Percentiles rank a stretch among this genome's conserved stretches.
These are phyloP conservation scores for Ceratocystiopsis brevicomis DNA, from an alignment of 2,329 filamentous ascomycete species.

Conservation along the genomic window DNA sequence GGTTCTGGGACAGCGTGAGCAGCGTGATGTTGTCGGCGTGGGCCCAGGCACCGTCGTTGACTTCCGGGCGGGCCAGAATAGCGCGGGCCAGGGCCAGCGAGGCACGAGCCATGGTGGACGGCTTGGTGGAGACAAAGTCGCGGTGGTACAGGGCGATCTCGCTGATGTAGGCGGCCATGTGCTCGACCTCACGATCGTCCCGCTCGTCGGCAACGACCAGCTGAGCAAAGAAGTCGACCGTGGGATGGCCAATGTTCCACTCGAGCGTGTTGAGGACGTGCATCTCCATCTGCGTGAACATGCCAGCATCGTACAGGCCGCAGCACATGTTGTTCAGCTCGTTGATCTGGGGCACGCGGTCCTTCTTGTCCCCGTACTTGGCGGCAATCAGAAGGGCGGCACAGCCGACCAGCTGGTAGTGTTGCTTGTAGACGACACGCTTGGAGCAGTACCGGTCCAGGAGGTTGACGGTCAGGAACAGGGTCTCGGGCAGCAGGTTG, in stretches of 20 bases:
- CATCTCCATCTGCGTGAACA: constrained; percentile 99
- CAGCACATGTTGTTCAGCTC: constrained; percentile 99
- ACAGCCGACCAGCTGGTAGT: constrained; percentile 95
- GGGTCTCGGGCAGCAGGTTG: constrained; percentile 77
- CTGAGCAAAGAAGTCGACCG: constrained; percentile 84
- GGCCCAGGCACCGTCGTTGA: constrained; percentile 59
- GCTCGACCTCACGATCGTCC: constrained; percentile 71
- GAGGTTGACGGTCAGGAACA: constrained; percentile 92
- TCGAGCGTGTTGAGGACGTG: constrained; percentile 94
- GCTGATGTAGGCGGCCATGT: constrained; percentile 85
- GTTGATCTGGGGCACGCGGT: constrained; percentile 89
- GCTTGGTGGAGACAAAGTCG: constrained; percentile 84
- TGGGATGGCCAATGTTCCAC: constrained; percentile 91
- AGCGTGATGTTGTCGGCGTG: constrained; percentile 50
- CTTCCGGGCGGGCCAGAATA: constrained; percentile 64
- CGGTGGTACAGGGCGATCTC: constrained; percentile 93
- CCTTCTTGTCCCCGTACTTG: constrained; percentile 98
- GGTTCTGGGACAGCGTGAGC: constrained; percentile 37
- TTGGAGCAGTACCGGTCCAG: constrained; percentile 96
- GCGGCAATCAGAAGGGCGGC: constrained; percentile 88
- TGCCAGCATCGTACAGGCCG: constrained; percentile 91
- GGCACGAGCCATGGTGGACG: constrained; percentile 76
- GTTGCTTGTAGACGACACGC: constrained; percentile 94
- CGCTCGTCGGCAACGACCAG: constrained; percentile 64
- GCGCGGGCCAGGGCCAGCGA: constrained; percentile 73